Percentiles rank a stretch among this genome's conserved stretches.
Evolutionary conservation across 2,329 filamentous ascomycete species (phyloP).

Genomic region (Apiospora pterosperma): DNA sequence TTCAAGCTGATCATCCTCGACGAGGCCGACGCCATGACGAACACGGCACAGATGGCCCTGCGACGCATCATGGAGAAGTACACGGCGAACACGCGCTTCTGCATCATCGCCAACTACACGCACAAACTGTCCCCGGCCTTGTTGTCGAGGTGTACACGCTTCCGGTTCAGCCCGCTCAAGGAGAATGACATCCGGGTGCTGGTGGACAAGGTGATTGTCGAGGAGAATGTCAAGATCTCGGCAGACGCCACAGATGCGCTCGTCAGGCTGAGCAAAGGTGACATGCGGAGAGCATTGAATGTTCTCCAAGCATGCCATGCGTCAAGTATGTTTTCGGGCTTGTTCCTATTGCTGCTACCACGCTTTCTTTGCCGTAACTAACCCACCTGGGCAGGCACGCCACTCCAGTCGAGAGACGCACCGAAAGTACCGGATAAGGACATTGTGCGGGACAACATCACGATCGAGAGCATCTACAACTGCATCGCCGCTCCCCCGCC

Average conservation of each 20-base stretch:
- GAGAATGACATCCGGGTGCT: slow-evolving; percentile 79
- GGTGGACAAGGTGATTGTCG: slow-evolving; percentile 85
- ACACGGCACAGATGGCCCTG: slow-evolving; percentile 95
- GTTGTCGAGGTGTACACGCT: slow-evolving; percentile 88
- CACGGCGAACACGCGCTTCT: slow-evolving; percentile 95
- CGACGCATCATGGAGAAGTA: slow-evolving; percentile 99
- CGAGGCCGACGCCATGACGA: slow-evolving; percentile 99
- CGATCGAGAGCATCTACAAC: slow-evolving; percentile 93
- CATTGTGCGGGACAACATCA: slow-evolving; percentile 71
- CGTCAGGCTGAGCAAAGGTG: slow-evolving; percentile 84
- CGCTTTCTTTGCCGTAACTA: not conserved
- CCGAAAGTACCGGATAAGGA: slow-evolving; percentile 60
- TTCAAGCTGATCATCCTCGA: slow-evolving; percentile 98
- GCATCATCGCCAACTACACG: slow-evolving; percentile 98
- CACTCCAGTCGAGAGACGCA: slow-evolving; percentile 57
- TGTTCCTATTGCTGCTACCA: not conserved
- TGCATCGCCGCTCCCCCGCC: slow-evolving; percentile 96
- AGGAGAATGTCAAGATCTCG: slow-evolving; percentile 82
- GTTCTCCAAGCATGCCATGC: slow-evolving; percentile 96
- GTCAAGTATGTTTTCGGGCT: slow-evolving; percentile 60
- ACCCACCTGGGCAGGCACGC: slow-evolving; percentile 42
- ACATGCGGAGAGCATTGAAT: slow-evolving; percentile 93
- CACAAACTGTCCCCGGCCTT: slow-evolving; percentile 95
- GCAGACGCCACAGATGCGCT: slow-evolving; percentile 78
- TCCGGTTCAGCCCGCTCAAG: slow-evolving; percentile 91